Evolutionary conservation across 495 filamentous ascomycete genomes (phyloP).

Genomic region (Aspergillus sparsus): DNA sequence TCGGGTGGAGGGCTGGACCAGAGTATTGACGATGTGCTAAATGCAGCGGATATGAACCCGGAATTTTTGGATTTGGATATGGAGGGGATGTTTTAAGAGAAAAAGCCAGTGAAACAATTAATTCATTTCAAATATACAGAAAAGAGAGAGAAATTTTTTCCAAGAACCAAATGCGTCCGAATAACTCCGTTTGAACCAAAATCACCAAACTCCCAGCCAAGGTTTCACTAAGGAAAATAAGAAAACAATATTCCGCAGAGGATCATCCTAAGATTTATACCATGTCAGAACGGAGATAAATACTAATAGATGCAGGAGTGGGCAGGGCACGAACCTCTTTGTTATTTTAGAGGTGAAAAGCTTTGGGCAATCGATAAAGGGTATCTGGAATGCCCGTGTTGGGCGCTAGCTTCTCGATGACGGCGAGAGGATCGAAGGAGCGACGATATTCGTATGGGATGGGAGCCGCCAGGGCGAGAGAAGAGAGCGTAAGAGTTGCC

Average conservation of each 20-base stretch:
- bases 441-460: not conserved
- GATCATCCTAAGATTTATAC: not conserved
- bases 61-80: constrained; percentile 53
- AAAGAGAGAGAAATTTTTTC: no score
- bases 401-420: constrained; percentile 1
- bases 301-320: no score
- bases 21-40: constrained; percentile 49
- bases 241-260: not conserved
- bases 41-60: constrained; percentile 53
- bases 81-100: constrained; percentile 46
- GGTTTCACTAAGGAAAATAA: not conserved
- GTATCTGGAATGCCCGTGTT: not conserved
- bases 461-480: not conserved
- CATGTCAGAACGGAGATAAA: not conserved
- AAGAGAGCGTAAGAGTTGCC: not conserved
- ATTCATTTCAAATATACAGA: no score
- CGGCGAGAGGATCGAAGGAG: not conserved
- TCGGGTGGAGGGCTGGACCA: constrained; percentile 39
- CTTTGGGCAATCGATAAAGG: constrained; percentile 1
- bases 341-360: not conserved
- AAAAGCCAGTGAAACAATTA: not conserved
- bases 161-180: no score
- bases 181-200: not conserved
- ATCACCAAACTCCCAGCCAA: not conserved
- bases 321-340: no score